Evolutionary conservation across 257 asterid genomes (phyloP).

Genomic region (Linaria vulgaris): DNA sequence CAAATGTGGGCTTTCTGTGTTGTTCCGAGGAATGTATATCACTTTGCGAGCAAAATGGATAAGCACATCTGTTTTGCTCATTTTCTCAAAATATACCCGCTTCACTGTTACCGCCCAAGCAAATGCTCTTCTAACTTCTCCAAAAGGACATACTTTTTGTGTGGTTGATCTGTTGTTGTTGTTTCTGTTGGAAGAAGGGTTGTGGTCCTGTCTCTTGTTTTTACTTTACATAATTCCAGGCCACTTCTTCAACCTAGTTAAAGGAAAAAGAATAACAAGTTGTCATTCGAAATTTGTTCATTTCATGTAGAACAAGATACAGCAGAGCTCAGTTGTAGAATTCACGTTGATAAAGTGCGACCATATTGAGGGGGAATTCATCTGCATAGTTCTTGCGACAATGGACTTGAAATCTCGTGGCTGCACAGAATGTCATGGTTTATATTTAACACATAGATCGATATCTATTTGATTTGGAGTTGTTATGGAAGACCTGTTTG

Average conservation of each 20-base stretch:
- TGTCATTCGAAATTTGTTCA: not conserved
- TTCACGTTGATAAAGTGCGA: not conserved
- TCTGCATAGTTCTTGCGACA: not conserved
- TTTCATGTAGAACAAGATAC: no score
- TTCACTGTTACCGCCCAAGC: no score
- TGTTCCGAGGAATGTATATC: not conserved
- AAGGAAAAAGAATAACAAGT: not conserved
- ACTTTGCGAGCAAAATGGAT: no score
- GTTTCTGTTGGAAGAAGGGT: no score
- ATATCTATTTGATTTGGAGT: not conserved
- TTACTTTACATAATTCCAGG: no score
- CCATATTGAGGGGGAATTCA: not conserved
- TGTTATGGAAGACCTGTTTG: not conserved
- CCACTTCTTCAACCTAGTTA: not conserved
- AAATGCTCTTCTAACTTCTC: no score
- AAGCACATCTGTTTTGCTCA: no score
- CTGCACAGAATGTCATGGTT: not conserved
- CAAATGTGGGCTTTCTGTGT: not conserved
- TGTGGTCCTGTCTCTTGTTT: no score
- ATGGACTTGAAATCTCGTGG: not conserved
- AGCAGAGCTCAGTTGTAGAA: no score
- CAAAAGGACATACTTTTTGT: no score
- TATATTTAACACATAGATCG: not conserved
- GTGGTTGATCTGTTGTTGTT: no score
- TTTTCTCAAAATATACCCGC: no score